Percentiles rank a stretch among this genome's conserved stretches.
Conservation (phyloP, 345 rosid genomes). For the Litchi chinensis region DNA sequence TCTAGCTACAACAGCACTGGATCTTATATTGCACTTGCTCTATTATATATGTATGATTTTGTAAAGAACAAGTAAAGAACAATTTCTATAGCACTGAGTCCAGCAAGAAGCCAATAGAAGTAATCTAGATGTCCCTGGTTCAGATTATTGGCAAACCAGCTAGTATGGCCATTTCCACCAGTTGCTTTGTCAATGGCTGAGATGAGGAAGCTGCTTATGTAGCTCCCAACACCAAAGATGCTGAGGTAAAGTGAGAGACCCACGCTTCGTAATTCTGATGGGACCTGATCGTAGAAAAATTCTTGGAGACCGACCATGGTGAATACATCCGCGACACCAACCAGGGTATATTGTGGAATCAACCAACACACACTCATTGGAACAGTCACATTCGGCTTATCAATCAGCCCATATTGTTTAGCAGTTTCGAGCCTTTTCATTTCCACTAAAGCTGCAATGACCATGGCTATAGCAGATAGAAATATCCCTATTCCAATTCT, state of each 20-base stretch:
- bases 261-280: slow-evolving; percentile 47
- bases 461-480: slow-evolving; percentile 49
- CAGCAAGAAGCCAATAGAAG: slow-evolving; percentile 56
- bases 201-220: slow-evolving; percentile 55
- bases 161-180: slow-evolving; percentile 35
- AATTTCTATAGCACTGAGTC: slow-evolving; percentile 45
- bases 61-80: slow-evolving; percentile 45
- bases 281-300: slow-evolving; percentile 64
- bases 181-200: slow-evolving; percentile 47
- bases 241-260: slow-evolving; percentile 63
- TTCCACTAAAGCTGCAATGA: slow-evolving; percentile 48
- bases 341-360: slow-evolving; percentile 55
- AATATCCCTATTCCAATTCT: slow-evolving; percentile 60
- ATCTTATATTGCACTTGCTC: background rate
- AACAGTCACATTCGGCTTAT: slow-evolving; percentile 40
- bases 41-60: slow-evolving; percentile 41
- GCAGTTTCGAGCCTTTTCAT: slow-evolving; percentile 50
- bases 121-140: slow-evolving; percentile 61
- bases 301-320: slow-evolving; percentile 66
- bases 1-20: background rate
- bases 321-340: slow-evolving; percentile 54
- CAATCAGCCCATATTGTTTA: slow-evolving; percentile 40
- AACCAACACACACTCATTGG: slow-evolving; percentile 69
- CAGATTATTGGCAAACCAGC: slow-evolving; percentile 57
- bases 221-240: slow-evolving; percentile 58